Conservation (phyloP, 169 alveolate species). For the Pseudocohnilembus persalinus region DNA sequence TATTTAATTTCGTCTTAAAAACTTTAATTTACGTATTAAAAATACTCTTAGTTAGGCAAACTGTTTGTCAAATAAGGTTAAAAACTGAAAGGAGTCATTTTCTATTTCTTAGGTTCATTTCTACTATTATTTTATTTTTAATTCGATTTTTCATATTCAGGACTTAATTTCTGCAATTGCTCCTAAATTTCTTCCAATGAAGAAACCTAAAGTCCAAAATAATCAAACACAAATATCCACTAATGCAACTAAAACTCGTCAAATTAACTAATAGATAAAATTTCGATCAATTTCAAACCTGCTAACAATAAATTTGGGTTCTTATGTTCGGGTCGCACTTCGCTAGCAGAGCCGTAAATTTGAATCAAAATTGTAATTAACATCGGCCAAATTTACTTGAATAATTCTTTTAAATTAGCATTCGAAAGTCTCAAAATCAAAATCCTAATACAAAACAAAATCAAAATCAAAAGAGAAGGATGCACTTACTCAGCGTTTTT, state of each 20-base stretch:
- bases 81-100: conserved; percentile 38
- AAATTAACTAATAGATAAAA: conserved; percentile 30
- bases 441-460: conserved; percentile 42
- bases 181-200: too few species aligned
- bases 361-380: conserved; percentile 32
- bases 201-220: conserved; percentile 36
- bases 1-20: conserved; percentile 4
- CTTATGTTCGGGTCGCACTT: not conserved
- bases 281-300: conserved; percentile 42
- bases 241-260: conserved; percentile 45
- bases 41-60: conserved; percentile 23
- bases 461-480: conserved; percentile 34
- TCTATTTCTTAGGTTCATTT: conserved; percentile 2
- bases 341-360: conserved; percentile 9
- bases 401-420: conserved; percentile 32
- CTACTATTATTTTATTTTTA: not conserved
- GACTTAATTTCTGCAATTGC: not conserved
- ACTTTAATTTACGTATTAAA: conserved; percentile 22
- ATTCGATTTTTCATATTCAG: not conserved
- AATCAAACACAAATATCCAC: conserved; percentile 50
- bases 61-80: conserved; percentile 35
- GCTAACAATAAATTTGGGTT: conserved; percentile 39
- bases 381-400: conserved; percentile 47
- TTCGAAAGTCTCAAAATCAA: conserved; percentile 40
- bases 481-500: conserved; percentile 30